Evolutionary conservation across 768 basidiomycete genomes (phyloP).

Genomic region (Naganishia onofrii): DNA sequence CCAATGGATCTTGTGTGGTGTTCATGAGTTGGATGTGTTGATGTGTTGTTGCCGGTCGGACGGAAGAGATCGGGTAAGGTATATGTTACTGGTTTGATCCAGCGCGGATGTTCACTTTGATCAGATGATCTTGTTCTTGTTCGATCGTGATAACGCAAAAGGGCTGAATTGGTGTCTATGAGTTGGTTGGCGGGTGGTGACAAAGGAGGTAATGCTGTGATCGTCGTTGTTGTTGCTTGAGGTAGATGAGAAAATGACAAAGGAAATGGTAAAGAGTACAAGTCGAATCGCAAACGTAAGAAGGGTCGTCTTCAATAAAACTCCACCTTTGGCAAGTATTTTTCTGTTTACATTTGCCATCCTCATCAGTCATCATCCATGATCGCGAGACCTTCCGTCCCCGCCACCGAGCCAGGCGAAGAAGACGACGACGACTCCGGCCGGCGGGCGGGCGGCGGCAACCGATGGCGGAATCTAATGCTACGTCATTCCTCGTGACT

Average conservation of each 20-base stretch:
- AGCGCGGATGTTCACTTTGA: neutral
- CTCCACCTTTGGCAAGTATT: conserved; percentile 2
- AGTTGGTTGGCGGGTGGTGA: neutral
- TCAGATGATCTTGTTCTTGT: neutral
- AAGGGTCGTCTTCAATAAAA: neutral
- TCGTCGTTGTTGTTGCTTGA: too few species aligned
- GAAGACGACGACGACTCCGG: too few species aligned
- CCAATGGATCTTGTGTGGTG: conserved; percentile 1
- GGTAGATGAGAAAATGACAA: neutral
- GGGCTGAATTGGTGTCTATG: neutral
- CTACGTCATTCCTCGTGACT: too few species aligned
- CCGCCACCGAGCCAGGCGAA: too few species aligned
- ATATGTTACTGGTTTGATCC: neutral
- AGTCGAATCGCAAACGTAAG: too few species aligned
- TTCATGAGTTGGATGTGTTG: neutral
- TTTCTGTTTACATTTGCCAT: conserved; percentile 17
- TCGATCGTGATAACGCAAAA: neutral
- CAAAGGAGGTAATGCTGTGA: neutral
- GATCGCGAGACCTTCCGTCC: conserved; percentile 1
- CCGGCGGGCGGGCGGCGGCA: neutral
- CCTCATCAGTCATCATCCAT: neutral
- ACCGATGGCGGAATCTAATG: too few species aligned
- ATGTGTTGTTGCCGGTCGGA: neutral
- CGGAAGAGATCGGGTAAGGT: neutral
- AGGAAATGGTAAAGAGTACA: neutral